Evolutionary conservation across 805 yeast species (phyloP), one percentile per base, ranked within the genome.

Genomic region (Phaffomyces thermotolerans): DNA sequence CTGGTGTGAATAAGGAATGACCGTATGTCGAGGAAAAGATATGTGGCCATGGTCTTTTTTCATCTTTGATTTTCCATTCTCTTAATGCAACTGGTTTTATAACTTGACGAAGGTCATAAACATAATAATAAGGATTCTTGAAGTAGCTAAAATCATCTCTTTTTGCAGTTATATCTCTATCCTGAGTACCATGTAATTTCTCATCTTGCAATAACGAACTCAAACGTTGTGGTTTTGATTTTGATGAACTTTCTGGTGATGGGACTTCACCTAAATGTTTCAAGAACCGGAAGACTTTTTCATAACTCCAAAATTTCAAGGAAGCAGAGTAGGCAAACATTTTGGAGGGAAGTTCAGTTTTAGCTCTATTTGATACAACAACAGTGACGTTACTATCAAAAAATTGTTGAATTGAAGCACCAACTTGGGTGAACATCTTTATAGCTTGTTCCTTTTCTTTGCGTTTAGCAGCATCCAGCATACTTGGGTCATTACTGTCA

Each of bases 61-160:
- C 42, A 4, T 42, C 46, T 45, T 62, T 52, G 43, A 66, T 50
- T 54, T 69, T 71, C 95, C 96, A 93, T 63, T 93, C 98, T 53
- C 90, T 73, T 7, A 79, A 69, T 10, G 90, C 80, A 6, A 88
- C 75, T 0, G 98, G 96, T 44, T 95, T 76, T 48, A 82, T 81
- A 22, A 73, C 74, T 53, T 85, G 90, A 49, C 80, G 73, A 23
- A 84, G 68, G 57, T 93, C 99, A 65, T 83, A 91, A 33, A 88
- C 81, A 51, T 83, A 80, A 24, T 88, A 67, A 62, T 81, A 88
- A 7, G 81, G 78, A 33, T 81, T 79, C 40, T 79, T 80, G 62
- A 93, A 86, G 60, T 85, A 85, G 57, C 82, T 81, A 55, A 84
- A 76, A 59, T 91, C 96, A 53, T 86, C 95, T 44, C 96, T 71